Base-by-base conservation (phyloP, 768 basidiomycete genomes). In the Amanita rimosa region DNA sequence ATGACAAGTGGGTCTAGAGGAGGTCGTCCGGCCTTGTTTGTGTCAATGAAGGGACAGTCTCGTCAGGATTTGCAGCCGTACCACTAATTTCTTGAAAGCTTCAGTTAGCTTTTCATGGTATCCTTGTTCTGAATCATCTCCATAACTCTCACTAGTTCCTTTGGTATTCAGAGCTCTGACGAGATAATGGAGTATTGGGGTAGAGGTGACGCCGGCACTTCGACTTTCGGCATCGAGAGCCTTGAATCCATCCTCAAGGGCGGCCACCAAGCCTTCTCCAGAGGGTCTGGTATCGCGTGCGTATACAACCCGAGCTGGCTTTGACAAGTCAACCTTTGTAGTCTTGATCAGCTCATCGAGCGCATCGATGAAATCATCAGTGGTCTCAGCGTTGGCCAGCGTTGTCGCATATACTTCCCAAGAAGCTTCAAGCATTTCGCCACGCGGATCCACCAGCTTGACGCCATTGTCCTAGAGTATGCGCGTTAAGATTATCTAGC, bases 401-500 rank as follows among this genome's bases (percentile, higher is more conserved):
- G 67, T 65, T 8, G 96, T 95, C 4, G 94, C 93, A 62, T 94
- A 79, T 1, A 60, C 60, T 63, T 99, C 96, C 96, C 96, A 99
- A 34, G 86, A 75, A 2, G 85, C 70, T 61, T 96, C 88, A 8
- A 99, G 75, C 96, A 99, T 99, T 64, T 99, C 95, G 17, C 96
- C 96, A 11, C 79, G 82, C 17, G 96, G 91, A 67, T 99, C 96
- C 34, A 99, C 92, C 34, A 99, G 78, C 67, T 99, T 99, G 54
- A 97, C 96, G 24, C 96, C 96, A 62, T 99, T 99, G 64, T 99
- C 96, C 92, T 96, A 59, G 6, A 50, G 49, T 19, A 53, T 52
- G 42, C 47, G 16, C 35, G 27, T 51, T 47, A 36, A 49, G 55
- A 27, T 39, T 48, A 10, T 37, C 37, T 36, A 44, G 44, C n/a